Conservation (phyloP, 2,329 filamentous ascomycete species). For the Diplocarpon rosae region DNA sequence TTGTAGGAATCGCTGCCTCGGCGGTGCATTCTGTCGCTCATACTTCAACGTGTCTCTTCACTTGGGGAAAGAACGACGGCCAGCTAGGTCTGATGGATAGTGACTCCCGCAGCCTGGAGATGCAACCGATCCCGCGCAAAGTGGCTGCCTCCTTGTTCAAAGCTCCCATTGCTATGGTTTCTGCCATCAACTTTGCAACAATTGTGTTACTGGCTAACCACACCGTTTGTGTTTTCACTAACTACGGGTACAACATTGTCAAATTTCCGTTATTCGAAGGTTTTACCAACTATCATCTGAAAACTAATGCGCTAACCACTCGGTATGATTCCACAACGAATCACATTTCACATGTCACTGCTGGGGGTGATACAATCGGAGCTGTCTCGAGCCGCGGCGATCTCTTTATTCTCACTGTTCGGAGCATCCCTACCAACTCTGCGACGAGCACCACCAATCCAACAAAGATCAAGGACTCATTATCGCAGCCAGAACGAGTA, state of each 20-base stretch:
- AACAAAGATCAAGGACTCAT: slow-evolving; percentile 72
- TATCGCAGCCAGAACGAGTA: slow-evolving; percentile 68
- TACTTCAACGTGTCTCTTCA: slow-evolving; percentile 71
- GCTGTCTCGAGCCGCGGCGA: slow-evolving; percentile 77
- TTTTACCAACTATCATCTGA: slow-evolving; percentile 59
- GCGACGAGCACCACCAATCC: slow-evolving; percentile 82
- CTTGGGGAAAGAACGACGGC: slow-evolving; percentile 90
- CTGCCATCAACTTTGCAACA: slow-evolving; percentile 84
- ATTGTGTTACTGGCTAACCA: slow-evolving; percentile 75
- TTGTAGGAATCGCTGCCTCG: slow-evolving; percentile 79
- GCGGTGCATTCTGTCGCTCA: slow-evolving; percentile 85
- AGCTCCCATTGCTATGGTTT: slow-evolving; percentile 62
- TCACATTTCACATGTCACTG: slow-evolving; percentile 64
- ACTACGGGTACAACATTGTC: slow-evolving; percentile 89
- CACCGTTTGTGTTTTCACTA: slow-evolving; percentile 88
- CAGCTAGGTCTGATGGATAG: slow-evolving; percentile 92
- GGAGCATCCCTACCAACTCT: slow-evolving; percentile 48
- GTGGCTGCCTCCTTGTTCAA: slow-evolving; percentile 78
- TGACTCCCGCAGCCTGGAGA: slow-evolving; percentile 79
- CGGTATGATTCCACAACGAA: slow-evolving; percentile 54
- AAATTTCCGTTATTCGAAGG: slow-evolving; percentile 66
- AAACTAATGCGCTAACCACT: slow-evolving; percentile 52
- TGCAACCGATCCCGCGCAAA: slow-evolving; percentile 72
- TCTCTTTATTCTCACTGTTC: slow-evolving; percentile 74
- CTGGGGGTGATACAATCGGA: slow-evolving; percentile 84